phyloP scores from a whole-genome alignment of 306 rosid genomes.

The Carpinus viminea region DNA sequence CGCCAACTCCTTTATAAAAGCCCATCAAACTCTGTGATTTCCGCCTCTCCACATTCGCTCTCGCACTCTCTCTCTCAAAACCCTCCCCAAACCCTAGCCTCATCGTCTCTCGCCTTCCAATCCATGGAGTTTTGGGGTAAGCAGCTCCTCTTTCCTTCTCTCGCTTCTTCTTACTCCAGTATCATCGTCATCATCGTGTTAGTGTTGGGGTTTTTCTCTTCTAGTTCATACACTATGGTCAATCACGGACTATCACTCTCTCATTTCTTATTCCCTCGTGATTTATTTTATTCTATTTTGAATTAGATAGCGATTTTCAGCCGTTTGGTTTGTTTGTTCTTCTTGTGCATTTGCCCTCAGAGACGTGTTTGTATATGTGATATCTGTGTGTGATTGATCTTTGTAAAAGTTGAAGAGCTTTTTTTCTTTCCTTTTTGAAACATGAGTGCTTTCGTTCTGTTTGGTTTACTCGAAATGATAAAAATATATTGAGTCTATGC shows the following conservation, averaged over 20 bases:
- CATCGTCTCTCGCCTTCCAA: not conserved
- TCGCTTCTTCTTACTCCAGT: not conserved
- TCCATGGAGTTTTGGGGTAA: conserved; percentile 94
- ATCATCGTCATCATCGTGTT: not conserved
- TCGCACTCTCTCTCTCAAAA: conserved; percentile 10
- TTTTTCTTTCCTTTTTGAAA: too few relatives aligned
- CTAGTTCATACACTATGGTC: not conserved
- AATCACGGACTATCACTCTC: not conserved
- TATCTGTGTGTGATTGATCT: too few relatives aligned
- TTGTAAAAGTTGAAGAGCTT: too few relatives aligned
- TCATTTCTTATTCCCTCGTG: not conserved
- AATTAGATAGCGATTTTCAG: too few relatives aligned
- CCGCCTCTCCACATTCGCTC: not conserved
- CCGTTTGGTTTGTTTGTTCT: too few relatives aligned
- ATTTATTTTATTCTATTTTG: too few relatives aligned
- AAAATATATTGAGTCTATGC: too few relatives aligned
- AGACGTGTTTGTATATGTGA: too few relatives aligned
- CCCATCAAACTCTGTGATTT: not conserved
- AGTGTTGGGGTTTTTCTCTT: not conserved
- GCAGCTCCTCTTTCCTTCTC: not conserved
- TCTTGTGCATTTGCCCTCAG: too few relatives aligned
- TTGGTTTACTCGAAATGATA: too few relatives aligned
- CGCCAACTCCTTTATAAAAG: conserved; percentile 34
- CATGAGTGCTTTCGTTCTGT: too few relatives aligned
- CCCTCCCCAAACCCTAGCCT: conserved; percentile 38